Percentiles rank a stretch among this genome's conserved stretches.
Conservation (phyloP, 805 yeast species). For the Metschnikowia kofuensis region DNA sequence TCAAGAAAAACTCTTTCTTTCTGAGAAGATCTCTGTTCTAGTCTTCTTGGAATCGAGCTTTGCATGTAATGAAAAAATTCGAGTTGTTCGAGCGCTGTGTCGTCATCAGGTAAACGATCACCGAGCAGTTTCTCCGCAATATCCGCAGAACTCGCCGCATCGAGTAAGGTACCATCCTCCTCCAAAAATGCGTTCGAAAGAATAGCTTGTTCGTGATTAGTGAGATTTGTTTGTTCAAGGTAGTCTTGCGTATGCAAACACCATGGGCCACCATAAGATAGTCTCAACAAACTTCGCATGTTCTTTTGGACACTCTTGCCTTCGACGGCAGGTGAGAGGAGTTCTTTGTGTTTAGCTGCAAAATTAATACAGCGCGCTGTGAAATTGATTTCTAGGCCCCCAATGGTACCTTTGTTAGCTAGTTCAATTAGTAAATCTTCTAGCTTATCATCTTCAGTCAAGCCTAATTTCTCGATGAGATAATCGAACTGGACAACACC, state of each 20-base stretch:
- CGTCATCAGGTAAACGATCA: conserved; percentile 1
- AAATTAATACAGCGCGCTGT: conserved; percentile 20
- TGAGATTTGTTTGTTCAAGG: too few species aligned
- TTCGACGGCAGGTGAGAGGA: conserved; percentile 21
- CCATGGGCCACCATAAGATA: conserved; percentile 16
- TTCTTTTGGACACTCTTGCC: conserved; percentile 24
- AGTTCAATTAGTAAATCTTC: conserved; percentile 28
- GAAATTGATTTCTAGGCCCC: conserved; percentile 30
- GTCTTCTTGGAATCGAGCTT: conserved; percentile 28
- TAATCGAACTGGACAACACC: conserved; percentile 27
- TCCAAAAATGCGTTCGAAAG: conserved; percentile 1
- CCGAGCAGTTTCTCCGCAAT: conserved; percentile 12
- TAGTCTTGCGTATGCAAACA: neutral
- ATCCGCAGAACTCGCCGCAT: neutral
- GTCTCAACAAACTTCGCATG: conserved; percentile 9
- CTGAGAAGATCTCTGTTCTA: conserved; percentile 25
- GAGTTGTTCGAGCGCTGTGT: conserved; percentile 10
- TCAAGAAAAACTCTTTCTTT: conserved; percentile 12
- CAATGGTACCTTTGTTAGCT: conserved; percentile 29
- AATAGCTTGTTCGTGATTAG: neutral
- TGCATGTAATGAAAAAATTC: conserved; percentile 21
- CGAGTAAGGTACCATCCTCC: neutral
- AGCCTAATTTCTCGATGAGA: conserved; percentile 20
- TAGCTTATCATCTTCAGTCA: conserved; percentile 22
- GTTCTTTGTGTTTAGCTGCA: conserved; percentile 1